phyloP scores from a whole-genome alignment of 768 basidiomycete genomes.

The Mycena polygramma region DNA sequence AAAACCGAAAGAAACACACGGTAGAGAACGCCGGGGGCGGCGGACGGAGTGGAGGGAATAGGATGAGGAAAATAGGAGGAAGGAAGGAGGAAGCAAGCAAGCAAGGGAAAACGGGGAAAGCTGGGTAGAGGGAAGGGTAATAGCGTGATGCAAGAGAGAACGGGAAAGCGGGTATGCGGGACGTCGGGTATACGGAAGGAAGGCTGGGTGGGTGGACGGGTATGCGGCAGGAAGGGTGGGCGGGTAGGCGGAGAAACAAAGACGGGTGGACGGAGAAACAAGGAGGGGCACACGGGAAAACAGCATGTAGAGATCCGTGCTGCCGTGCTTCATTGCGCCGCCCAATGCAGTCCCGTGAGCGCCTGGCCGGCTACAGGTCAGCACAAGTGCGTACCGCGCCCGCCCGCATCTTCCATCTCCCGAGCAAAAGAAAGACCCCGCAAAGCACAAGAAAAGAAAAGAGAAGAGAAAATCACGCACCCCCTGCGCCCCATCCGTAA shows the following conservation, averaged over 20 bases:
- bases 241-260: neutral
- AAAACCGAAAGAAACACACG: too few species aligned
- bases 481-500: slow-evolving; percentile 23
- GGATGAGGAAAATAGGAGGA: too few species aligned
- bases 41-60: too few species aligned
- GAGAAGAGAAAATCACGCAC: slow-evolving; percentile 18
- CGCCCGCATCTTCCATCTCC: too few species aligned
- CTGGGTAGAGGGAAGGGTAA: neutral
- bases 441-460: neutral
- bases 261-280: neutral
- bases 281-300: slow-evolving; percentile 1
- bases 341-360: too few species aligned
- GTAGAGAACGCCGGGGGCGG: too few species aligned
- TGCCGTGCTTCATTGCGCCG: too few species aligned
- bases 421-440: neutral
- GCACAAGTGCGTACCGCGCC: too few species aligned
- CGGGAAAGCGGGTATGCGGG: neutral
- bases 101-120: neutral
- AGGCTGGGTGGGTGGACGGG: slow-evolving; percentile 2
- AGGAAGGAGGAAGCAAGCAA: neutral
- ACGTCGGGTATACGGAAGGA: neutral
- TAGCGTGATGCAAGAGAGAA: neutral
- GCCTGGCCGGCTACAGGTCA: too few species aligned
- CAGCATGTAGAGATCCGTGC: neutral
- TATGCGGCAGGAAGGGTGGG: neutral